phyloP scores from a whole-genome alignment of 2,329 filamentous ascomycete species.

The Colletotrichum lini region DNA sequence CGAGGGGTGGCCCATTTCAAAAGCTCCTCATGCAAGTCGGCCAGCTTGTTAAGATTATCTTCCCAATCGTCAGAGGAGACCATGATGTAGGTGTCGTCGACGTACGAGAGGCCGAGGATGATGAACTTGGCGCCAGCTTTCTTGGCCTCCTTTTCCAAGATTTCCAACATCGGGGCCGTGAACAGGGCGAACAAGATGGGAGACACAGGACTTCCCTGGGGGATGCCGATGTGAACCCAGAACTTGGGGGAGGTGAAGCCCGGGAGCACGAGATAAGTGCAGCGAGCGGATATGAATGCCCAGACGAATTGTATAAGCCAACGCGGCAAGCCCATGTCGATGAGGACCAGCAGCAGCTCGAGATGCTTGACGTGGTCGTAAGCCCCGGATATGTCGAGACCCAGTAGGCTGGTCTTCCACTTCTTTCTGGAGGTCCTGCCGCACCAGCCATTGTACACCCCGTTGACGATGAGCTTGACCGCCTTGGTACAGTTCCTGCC shows the following conservation, averaged over 20 bases:
- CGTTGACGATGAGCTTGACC: slow-evolving; percentile 4
- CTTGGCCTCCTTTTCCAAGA: not conserved
- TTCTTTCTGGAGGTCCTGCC: not conserved
- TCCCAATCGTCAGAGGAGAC: not conserved
- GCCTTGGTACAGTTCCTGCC: not conserved
- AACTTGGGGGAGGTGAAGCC: slow-evolving; percentile 12
- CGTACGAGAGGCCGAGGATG: not conserved
- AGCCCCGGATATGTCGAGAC: slow-evolving; percentile 18
- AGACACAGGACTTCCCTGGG: slow-evolving; percentile 24
- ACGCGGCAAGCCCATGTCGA: not conserved
- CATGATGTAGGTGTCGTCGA: slow-evolving; percentile 28
- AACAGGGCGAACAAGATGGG: slow-evolving; percentile 17
- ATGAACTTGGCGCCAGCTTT: not conserved
- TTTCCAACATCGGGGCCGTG: slow-evolving; percentile 13
- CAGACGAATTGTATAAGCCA: slow-evolving; percentile 3
- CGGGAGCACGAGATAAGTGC: not conserved
- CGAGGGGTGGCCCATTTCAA: not conserved
- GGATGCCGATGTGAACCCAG: slow-evolving; percentile 16
- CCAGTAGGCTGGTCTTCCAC: not conserved
- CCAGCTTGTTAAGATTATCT: not conserved
- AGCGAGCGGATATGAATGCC: slow-evolving; percentile 9
- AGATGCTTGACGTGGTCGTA: slow-evolving; percentile 17
- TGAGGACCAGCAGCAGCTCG: not conserved
- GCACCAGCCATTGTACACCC: not conserved
- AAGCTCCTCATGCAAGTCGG: not conserved